Base-by-base conservation (phyloP, 345 rosid genomes). In the Garcia nutans region DNA sequence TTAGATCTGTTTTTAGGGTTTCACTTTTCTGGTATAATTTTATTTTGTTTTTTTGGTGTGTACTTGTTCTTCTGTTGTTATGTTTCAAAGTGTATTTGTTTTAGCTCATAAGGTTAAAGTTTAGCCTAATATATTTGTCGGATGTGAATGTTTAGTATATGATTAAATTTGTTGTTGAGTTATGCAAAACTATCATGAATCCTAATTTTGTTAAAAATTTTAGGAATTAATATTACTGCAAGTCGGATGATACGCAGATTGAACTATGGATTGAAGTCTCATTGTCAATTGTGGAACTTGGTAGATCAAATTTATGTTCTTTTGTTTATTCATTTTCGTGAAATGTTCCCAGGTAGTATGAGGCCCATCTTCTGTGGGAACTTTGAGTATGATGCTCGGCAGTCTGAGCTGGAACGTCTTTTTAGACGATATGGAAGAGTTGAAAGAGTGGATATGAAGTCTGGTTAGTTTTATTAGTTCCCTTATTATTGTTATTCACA, bases 281-380 rank as follows among this genome's bases (percentile, higher is more conserved):
- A 37, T 6, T 3, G 41, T 37, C 41, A 37, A 37, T 37, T 37
- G 6, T 37, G 41, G 41, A 37, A 37, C 7, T 37, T 37, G 41
- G 6, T 37, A 37, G 41, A 37, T 37, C 41, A 37, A 37, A 37
- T 37, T 37, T 37, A 37, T 37, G 41, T 37, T 22, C 26, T 16
- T 17, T 47, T 42, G 0, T 20, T 72, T 77, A 1, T 58, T 64
- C 13, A 22, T 26, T 8, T 19, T 4, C 31, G 1, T 77, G 19
- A 22, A 58, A 52, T 54, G 42, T 42, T 52, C 12, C 16, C 55
- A 68, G 58, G 7, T 13, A 86, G 66, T 37, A 91, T 90, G 99
- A 93, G 79, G 87, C 90, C 97, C 6, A 91, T 95, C 73, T 95
- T 95, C 77, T 95, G 99, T 65, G 97, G 97, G 8, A 95, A 95